A percentile compares a stretch with the other conserved stretches of the same genome.
Evolutionary conservation across 2,329 filamentous ascomycete species (phyloP).

Genomic region (Dactylonectria macrodidyma): DNA sequence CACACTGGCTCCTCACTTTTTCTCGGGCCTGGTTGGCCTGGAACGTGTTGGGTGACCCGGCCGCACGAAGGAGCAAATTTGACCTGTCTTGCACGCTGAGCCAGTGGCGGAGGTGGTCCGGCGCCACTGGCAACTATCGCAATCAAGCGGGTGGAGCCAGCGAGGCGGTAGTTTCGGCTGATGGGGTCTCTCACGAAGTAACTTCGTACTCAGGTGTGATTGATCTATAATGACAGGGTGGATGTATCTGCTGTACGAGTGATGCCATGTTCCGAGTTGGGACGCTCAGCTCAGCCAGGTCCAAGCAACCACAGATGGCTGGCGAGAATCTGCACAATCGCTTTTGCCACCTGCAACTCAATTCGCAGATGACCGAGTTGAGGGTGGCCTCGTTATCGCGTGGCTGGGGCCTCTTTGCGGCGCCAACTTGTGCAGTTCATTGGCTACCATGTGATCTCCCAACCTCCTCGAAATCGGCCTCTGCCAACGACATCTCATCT

Average conservation of each 20-base stretch:
- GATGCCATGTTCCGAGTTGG: slow-evolving; percentile 22
- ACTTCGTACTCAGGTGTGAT: slow-evolving; percentile 13
- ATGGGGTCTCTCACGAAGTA: slow-evolving; percentile 10
- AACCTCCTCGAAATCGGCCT: slow-evolving; percentile 42
- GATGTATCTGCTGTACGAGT: slow-evolving; percentile 13
- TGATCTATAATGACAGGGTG: slow-evolving; percentile 18
- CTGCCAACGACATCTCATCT: slow-evolving; percentile 26
- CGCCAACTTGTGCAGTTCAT: slow-evolving; percentile 31
- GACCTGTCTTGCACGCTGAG: slow-evolving; percentile 10
- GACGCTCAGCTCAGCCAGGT: slow-evolving; percentile 29
- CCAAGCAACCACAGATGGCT: slow-evolving; percentile 19
- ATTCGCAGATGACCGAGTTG: slow-evolving; percentile 18
- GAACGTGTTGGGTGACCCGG: slow-evolving; percentile 30
- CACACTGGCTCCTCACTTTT: slow-evolving; percentile 28
- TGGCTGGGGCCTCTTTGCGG: slow-evolving; percentile 30
- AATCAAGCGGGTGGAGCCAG: slow-evolving; percentile 38
- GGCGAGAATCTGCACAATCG: slow-evolving; percentile 25
- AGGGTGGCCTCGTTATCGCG: slow-evolving; percentile 30
- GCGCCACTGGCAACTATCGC: slow-evolving; percentile 44
- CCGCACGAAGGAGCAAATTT: slow-evolving; percentile 34
- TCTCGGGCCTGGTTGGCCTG: slow-evolving; percentile 25
- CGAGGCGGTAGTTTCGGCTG: slow-evolving; percentile 24
- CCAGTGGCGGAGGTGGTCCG: slow-evolving; percentile 34
- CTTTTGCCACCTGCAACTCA: slow-evolving; percentile 12
- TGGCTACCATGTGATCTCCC: slow-evolving; percentile 40